Evolutionary conservation across 306 rosid genomes (phyloP), one percentile per base, ranked within the genome.

Genomic region (Vigna angularis): DNA sequence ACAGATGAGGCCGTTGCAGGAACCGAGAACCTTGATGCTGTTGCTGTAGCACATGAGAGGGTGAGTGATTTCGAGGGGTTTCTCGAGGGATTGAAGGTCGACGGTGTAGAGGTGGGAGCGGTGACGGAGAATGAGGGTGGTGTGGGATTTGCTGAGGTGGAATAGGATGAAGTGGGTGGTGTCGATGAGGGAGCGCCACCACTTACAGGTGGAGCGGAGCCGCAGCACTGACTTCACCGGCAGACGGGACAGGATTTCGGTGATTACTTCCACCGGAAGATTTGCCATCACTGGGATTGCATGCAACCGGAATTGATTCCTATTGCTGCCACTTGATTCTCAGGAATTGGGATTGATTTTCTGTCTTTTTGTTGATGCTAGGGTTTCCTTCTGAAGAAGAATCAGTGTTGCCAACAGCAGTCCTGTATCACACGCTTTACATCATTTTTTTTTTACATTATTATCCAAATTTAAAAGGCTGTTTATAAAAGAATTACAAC

Each of bases 1-100:
- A 79, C 93, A 93, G 52, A 93, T 61, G 10, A 93, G 75, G 47
- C 96, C 97, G 78, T 90, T 80, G 74, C 85, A 86, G 51, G 86
- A 82, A 0, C 96, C 97, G 5, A 88, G 45, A 0, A 93, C 69
- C 50, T 78, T 67, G 75, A 93, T 85, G 49, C 84, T 87, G 70
- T 81, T 83, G 67, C 90, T 81, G 90, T 90, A 90, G 12, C 92
- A 90, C 93, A 92, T 92, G 47, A 92, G 87, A 0, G 96, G 97
- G 73, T 90, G 97, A 14, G 50, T 45, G 51, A 92, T 75, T 83
- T 92, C 93, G 3, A 14, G 75, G 15, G 80, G 91, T 26, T 49
- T 28, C 3, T 58, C 22, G 2, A 6, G 12, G 20, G 42, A 13
- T 59, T 30, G 16, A 0, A 32, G 72, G 57, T 78, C 75, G 9